Conservation (phyloP, 2,329 filamentous ascomycete genomes). For the Hypoxylon sp. region DNA sequence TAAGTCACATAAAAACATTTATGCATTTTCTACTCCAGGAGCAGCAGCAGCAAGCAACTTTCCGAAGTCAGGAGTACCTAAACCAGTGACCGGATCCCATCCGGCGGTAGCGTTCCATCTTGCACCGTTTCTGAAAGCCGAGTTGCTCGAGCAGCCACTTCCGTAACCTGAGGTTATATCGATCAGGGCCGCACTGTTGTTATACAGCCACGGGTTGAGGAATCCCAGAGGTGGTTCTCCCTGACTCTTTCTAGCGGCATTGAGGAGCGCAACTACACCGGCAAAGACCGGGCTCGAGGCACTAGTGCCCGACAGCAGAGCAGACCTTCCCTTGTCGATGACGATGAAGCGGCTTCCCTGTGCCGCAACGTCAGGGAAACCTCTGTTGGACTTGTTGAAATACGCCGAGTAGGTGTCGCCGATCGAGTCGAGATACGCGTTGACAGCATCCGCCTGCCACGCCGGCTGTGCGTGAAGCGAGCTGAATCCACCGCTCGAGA, state of each 20-base stretch:
- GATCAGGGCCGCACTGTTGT: conserved; percentile 49
- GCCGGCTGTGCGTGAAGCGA: conserved; percentile 53
- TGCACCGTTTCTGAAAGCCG: conserved; percentile 46
- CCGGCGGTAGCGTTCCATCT: conserved; percentile 51
- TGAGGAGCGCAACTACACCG: conserved; percentile 57
- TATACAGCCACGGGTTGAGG: conserved; percentile 52
- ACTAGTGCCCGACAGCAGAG: conserved; percentile 50
- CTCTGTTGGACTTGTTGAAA: conserved; percentile 56
- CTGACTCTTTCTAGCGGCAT: conserved; percentile 55
- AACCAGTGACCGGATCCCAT: conserved; percentile 53
- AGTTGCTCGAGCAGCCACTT: conserved; percentile 47
- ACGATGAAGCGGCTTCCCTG: conserved; percentile 65
- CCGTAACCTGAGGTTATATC: conserved; percentile 50
- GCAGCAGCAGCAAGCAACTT: conserved; percentile 48
- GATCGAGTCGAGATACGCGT: conserved; percentile 54
- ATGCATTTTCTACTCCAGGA: conserved; percentile 47
- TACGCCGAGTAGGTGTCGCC: conserved; percentile 53
- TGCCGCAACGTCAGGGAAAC: conserved; percentile 56
- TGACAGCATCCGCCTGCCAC: conserved; percentile 53
- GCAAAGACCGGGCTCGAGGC: conserved; percentile 57
- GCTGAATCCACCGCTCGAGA: conserved; percentile 57
- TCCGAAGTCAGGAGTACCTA: conserved; percentile 49
- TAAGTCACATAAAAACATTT: too few relatives aligned
- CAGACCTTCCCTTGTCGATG: conserved; percentile 48
- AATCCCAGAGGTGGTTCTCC: conserved; percentile 52